Percentiles rank a stretch among this genome's conserved stretches.
phyloP scores from a whole-genome alignment of 805 yeast species.

The Sporopachydermia lactativora region DNA sequence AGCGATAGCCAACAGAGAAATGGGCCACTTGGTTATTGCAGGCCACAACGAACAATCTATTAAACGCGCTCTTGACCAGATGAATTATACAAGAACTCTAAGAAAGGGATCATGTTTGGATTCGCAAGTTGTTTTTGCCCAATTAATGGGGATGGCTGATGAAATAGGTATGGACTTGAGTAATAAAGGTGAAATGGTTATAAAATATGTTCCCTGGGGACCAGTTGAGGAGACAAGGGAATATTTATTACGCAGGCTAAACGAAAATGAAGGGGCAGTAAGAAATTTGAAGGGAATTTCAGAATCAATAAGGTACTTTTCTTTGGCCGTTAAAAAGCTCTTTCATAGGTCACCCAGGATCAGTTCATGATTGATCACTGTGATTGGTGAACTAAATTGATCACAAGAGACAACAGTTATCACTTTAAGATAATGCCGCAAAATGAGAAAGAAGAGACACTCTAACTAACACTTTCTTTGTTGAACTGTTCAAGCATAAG shows the following conservation, averaged over 20 bases:
- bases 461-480: slow-evolving; percentile 1
- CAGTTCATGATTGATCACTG: neutral
- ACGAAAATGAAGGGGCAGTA: slow-evolving; percentile 93
- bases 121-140: slow-evolving; percentile 71
- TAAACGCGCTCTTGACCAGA: slow-evolving; percentile 46
- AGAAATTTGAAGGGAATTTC: slow-evolving; percentile 23
- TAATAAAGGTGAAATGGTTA: slow-evolving; percentile 51
- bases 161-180: slow-evolving; percentile 68
- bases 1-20: slow-evolving; percentile 37
- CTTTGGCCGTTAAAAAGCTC: slow-evolving; percentile 1
- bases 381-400: slow-evolving; percentile 1
- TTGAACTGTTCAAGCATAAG: slow-evolving; percentile 1
- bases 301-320: slow-evolving; percentile 1
- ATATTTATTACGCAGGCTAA: slow-evolving; percentile 75
- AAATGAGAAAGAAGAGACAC: slow-evolving; percentile 1
- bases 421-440: slow-evolving; percentile 1
- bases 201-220: slow-evolving; percentile 97
- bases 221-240: slow-evolving; percentile 91
- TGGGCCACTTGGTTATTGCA: slow-evolving; percentile 79
- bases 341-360: slow-evolving; percentile 1
- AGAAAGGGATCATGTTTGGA: slow-evolving; percentile 12
- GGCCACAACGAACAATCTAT: slow-evolving; percentile 80
- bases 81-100: slow-evolving; percentile 21
- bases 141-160: slow-evolving; percentile 93
- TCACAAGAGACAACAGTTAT: slow-evolving; percentile 1